Percentiles rank a stretch among this genome's conserved stretches.
Conservation (phyloP, 164 flowering plant genomes). For the Amborella trichopoda region DNA sequence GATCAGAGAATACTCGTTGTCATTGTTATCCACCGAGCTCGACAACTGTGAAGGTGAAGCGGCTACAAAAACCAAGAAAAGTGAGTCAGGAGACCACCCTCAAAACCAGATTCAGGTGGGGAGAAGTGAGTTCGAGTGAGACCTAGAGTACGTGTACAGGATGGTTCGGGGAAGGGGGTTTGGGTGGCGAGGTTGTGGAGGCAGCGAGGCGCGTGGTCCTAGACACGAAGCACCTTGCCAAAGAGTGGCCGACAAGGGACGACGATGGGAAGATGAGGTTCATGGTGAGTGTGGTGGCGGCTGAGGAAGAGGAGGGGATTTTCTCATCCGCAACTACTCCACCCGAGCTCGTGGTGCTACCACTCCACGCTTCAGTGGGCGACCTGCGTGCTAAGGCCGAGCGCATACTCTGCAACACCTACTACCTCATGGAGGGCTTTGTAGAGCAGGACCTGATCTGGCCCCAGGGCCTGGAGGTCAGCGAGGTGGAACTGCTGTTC, state of each 20-base stretch:
- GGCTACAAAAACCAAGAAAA: not conserved
- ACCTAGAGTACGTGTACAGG: constrained; percentile 34
- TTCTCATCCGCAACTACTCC: constrained; percentile 11
- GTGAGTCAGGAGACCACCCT: not conserved
- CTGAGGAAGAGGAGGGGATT: constrained; percentile 3
- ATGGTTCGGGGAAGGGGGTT: constrained; percentile 28
- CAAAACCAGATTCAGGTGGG: constrained; percentile 1
- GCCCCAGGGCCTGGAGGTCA: constrained; percentile 14
- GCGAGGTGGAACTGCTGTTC: constrained; percentile 42
- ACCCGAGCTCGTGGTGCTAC: constrained; percentile 48
- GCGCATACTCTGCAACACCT: constrained; percentile 54
- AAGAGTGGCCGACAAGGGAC: constrained; percentile 67
- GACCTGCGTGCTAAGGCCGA: constrained; percentile 49
- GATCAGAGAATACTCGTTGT: constrained; percentile 46
- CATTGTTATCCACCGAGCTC: too few relatives aligned
- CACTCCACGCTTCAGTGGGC: constrained; percentile 45
- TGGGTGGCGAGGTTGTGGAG: not conserved
- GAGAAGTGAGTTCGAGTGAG: constrained; percentile 39
- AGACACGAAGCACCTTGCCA: constrained; percentile 60
- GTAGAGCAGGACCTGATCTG: constrained; percentile 36
- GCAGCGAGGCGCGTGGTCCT: constrained; percentile 33
- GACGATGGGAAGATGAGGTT: constrained; percentile 38
- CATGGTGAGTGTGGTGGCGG: constrained; percentile 28
- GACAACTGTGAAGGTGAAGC: not conserved
- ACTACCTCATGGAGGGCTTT: constrained; percentile 33